Conservation (phyloP, 176 grass and related monocot genomes). For the Chloris gayana region DNA sequence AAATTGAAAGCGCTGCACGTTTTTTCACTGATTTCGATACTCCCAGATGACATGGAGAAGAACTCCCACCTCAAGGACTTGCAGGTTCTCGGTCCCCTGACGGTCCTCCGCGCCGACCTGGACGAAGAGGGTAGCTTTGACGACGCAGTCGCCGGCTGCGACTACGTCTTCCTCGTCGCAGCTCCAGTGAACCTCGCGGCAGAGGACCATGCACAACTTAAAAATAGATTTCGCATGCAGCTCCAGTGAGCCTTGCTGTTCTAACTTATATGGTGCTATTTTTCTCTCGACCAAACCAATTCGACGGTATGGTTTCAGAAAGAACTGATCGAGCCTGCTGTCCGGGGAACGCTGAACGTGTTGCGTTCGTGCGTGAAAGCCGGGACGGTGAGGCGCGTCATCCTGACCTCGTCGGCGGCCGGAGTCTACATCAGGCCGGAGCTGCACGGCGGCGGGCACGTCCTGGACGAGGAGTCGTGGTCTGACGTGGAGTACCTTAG, state of each 20-base stretch:
- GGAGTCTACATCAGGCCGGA: constrained; percentile 34
- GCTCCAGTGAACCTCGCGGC: constrained; percentile 13
- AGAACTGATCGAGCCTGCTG: constrained; percentile 46
- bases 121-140: constrained; percentile 20
- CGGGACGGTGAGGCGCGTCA: constrained; percentile 54
- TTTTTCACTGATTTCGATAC: neutral
- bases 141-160: constrained; percentile 1
- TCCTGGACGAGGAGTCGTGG: constrained; percentile 35
- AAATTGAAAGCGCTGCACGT: neutral
- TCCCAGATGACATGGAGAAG: constrained; percentile 43
- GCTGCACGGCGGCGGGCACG: constrained; percentile 15
- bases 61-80: constrained; percentile 10
- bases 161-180: constrained; percentile 27
- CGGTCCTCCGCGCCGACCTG: constrained; percentile 17
- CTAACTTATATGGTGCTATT: too few species aligned
- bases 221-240: too few species aligned
- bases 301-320: constrained; percentile 27
- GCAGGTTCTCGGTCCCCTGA: neutral
- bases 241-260: too few species aligned
- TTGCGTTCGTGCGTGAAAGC: constrained; percentile 64
- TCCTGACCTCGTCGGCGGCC: constrained; percentile 63
- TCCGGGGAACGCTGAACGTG: constrained; percentile 59
- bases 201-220: neutral
- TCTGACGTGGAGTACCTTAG: constrained; percentile 64
- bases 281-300: too few species aligned